Evolutionary conservation across 768 basidiomycete genomes (phyloP).

Genomic region (Tricholoma furcatifolium): DNA sequence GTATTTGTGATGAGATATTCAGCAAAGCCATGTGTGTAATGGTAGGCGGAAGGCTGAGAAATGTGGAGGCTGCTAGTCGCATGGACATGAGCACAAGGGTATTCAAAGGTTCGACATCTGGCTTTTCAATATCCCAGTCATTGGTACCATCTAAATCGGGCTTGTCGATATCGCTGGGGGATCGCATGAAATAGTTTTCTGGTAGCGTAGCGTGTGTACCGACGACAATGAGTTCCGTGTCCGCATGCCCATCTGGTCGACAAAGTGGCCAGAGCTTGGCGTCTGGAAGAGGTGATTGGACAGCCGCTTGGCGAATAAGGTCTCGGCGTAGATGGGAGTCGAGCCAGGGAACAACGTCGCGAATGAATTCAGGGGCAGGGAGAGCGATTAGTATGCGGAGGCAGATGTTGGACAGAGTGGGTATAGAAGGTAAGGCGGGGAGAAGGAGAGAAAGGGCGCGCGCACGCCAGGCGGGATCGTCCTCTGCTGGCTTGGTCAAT

Average conservation of each 20-base stretch:
- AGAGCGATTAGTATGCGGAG: constrained; percentile 44
- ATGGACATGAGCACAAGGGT: constrained; percentile 53
- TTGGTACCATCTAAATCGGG: neutral
- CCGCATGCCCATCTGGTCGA: constrained; percentile 48
- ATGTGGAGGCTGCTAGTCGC: constrained; percentile 38
- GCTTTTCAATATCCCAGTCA: constrained; percentile 47
- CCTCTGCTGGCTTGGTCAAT: constrained; percentile 23
- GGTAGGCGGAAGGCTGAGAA: constrained; percentile 60
- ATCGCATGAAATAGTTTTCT: constrained; percentile 39
- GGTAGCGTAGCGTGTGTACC: constrained; percentile 49
- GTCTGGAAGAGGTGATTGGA: constrained; percentile 53
- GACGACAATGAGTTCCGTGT: constrained; percentile 65
- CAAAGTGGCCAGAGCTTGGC: constrained; percentile 51
- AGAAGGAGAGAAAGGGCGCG: constrained; percentile 57
- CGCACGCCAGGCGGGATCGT: constrained; percentile 46
- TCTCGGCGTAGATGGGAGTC: constrained; percentile 59
- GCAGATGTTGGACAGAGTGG: constrained; percentile 57
- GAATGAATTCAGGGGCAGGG: constrained; percentile 39
- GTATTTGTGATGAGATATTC: constrained; percentile 43
- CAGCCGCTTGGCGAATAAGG: constrained; percentile 56
- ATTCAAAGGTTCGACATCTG: constrained; percentile 32
- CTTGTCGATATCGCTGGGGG: neutral
- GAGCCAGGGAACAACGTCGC: constrained; percentile 47
- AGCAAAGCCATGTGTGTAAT: constrained; percentile 63
- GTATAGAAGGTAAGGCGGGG: constrained; percentile 34